Base-by-base conservation (phyloP, 2,329 filamentous ascomycete species). In the Blumeria hordei region DNA sequence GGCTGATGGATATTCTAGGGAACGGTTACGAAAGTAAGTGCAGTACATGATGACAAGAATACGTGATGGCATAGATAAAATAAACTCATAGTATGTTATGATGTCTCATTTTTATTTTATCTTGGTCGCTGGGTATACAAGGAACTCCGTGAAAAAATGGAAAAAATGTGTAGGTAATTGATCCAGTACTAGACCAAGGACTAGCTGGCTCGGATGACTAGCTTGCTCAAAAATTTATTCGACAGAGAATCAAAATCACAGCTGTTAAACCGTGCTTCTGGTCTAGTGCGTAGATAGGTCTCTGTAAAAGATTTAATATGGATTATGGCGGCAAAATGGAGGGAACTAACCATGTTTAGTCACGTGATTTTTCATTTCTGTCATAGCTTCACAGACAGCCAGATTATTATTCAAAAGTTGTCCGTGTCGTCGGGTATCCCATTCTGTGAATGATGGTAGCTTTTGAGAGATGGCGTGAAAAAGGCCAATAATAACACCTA, bases 381-480 rank as follows among this genome's bases (percentile, higher is more conserved):
- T 94, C 86, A 96, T 85, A 55, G 88, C 88, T 66, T 93, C 87
- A 70, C 90, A 95, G 53, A 95, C 88, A 60, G 88, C 87, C 28
- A 77, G 74, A 69, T 96, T 94, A 68, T 90, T 93, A 71, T 88
- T 85, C 58, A 95, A 78, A 54, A 94, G 72, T 62, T 94, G 84
- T 61, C 92, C 86, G 67, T 96, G 90, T 69, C 92, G 87, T 65
- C 78, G 74, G 11, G 86, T 92, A 65, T 95, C 88, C 90, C 90
- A 96, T 66, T 96, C 90, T 60, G 82, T 83, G 66, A 96, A 88
- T 18, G 86, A 77, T 4, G 90, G 90, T 45, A 95, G 77, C 72
- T 96, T 95, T 70, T 94, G 90, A 1, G 88, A 95, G 66, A 96
- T 96, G 69, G 90, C 90, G 63, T 94, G 88, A 80, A 96, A 96